Conservation (phyloP, 495 filamentous ascomycete species). For the Thozetella sp. region DNA sequence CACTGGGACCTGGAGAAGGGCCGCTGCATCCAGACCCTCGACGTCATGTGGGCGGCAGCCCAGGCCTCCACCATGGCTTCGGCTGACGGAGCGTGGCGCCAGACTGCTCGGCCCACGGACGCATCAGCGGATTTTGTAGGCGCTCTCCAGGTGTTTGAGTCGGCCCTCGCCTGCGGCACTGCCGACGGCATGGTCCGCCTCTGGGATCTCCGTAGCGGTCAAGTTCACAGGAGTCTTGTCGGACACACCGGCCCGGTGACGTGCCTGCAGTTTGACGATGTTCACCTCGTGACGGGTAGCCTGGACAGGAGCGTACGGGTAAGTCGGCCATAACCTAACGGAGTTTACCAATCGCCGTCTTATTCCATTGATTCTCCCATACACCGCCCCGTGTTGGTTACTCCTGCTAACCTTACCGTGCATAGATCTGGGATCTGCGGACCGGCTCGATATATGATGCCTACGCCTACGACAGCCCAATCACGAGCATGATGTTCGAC, state of each 20-base stretch:
- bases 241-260: conserved; percentile 97
- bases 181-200: conserved; percentile 97
- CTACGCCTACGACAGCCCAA: conserved; percentile 89
- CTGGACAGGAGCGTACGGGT: conserved; percentile 92
- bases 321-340: conserved; percentile 35
- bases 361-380: neutral
- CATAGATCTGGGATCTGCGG: conserved; percentile 96
- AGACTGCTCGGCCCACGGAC: conserved; percentile 55
- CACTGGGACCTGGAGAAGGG: conserved; percentile 98
- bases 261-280: conserved; percentile 93
- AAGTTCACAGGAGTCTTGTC: conserved; percentile 94
- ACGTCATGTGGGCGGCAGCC: conserved; percentile 98
- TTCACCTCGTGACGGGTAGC: conserved; percentile 93
- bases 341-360: neutral
- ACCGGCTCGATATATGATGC: conserved; percentile 96
- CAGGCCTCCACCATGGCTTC: conserved; percentile 74
- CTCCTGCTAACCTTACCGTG: conserved; percentile 14
- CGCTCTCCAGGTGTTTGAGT: conserved; percentile 94
- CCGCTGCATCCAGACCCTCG: conserved; percentile 93
- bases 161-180: conserved; percentile 95
- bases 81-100: conserved; percentile 56
- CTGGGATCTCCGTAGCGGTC: conserved; percentile 95
- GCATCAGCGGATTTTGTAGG: conserved; percentile 88
- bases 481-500: conserved; percentile 99
- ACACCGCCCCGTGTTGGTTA: neutral